A percentile compares a stretch with the other conserved stretches of the same genome.
phyloP scores from a whole-genome alignment of 2,329 filamentous ascomycete genomes.

The Juglanconis juglandina region DNA sequence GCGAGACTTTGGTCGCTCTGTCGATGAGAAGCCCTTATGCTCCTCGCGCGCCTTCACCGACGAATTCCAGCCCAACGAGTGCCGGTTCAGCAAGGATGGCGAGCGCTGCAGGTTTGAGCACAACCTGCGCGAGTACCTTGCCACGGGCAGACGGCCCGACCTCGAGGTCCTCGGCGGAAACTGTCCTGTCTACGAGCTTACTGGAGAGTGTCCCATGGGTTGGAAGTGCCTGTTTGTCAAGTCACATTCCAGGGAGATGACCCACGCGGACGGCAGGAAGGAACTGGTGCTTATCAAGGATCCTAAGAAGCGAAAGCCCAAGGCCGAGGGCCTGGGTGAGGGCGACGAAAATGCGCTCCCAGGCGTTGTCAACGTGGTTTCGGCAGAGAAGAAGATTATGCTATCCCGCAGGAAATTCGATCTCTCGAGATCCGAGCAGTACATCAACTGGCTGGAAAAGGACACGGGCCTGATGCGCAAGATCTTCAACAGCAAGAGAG shows the following conservation, averaged over 20 bases:
- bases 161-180: constrained; percentile 70
- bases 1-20: constrained; percentile 75
- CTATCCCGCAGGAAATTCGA: constrained; percentile 69
- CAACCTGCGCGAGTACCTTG: constrained; percentile 80
- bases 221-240: constrained; percentile 93
- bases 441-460: constrained; percentile 73
- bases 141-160: constrained; percentile 76
- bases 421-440: constrained; percentile 71
- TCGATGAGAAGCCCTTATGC: constrained; percentile 75
- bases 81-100: constrained; percentile 76
- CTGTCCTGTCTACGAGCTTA: constrained; percentile 76
- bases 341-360: constrained; percentile 50
- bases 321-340: constrained; percentile 30
- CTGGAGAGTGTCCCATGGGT: constrained; percentile 75
- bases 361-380: constrained; percentile 73
- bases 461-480: constrained; percentile 51
- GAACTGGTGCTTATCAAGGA: constrained; percentile 69
- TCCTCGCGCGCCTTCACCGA: constrained; percentile 65
- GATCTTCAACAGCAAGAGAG: constrained; percentile 34
- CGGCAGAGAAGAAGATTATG: constrained; percentile 66
- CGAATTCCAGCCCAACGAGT: constrained; percentile 79
- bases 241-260: constrained; percentile 80
- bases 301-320: constrained; percentile 24
- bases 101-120: constrained; percentile 80
- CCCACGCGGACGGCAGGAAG: constrained; percentile 73